Evolutionary conservation across 495 filamentous ascomycete species (phyloP).

Genomic region (Cladorrhinum samala): DNA sequence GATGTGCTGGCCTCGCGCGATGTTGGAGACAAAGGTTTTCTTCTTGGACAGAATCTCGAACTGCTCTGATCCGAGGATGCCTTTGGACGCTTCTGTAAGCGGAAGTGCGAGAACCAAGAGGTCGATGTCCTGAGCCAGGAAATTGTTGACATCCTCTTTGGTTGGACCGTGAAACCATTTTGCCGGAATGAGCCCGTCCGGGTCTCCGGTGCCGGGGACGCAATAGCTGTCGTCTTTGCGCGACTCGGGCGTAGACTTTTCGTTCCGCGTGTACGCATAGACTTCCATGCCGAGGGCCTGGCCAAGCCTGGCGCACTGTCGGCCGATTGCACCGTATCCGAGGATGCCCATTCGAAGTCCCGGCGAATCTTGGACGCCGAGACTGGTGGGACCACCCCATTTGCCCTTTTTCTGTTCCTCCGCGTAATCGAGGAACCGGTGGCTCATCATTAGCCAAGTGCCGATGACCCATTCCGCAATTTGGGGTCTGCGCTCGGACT

Average conservation of each 20-base stretch:
- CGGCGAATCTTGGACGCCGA: slow-evolving; percentile 22
- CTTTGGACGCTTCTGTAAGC: slow-evolving; percentile 58
- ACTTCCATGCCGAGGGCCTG: slow-evolving; percentile 74
- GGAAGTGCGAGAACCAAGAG: slow-evolving; percentile 70
- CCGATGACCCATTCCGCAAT: slow-evolving; percentile 43
- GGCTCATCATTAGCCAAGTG: slow-evolving; percentile 30
- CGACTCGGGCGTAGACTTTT: slow-evolving; percentile 47
- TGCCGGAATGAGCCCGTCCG: slow-evolving; percentile 61
- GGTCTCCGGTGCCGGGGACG: slow-evolving; percentile 71
- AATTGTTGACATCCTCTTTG: slow-evolving; percentile 54
- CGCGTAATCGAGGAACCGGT: slow-evolving; percentile 24
- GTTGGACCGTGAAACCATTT: slow-evolving; percentile 68
- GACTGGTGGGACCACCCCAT: slow-evolving; percentile 1
- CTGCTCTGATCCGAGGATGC: slow-evolving; percentile 58
- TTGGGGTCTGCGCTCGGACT: slow-evolving; percentile 23
- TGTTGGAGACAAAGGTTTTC: slow-evolving; percentile 64
- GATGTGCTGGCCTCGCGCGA: slow-evolving; percentile 66
- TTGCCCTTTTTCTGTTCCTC: slow-evolving; percentile 13
- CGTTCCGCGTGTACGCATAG: slow-evolving; percentile 70
- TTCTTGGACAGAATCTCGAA: slow-evolving; percentile 55
- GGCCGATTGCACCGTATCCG: slow-evolving; percentile 47
- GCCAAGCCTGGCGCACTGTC: slow-evolving; percentile 64
- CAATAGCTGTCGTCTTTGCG: slow-evolving; percentile 61
- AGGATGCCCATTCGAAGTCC: slow-evolving; percentile 35
- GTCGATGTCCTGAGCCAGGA: slow-evolving; percentile 66